phyloP scores from a whole-genome alignment of 495 filamentous ascomycete species.

The Hypoxylon fragiforme region DNA sequence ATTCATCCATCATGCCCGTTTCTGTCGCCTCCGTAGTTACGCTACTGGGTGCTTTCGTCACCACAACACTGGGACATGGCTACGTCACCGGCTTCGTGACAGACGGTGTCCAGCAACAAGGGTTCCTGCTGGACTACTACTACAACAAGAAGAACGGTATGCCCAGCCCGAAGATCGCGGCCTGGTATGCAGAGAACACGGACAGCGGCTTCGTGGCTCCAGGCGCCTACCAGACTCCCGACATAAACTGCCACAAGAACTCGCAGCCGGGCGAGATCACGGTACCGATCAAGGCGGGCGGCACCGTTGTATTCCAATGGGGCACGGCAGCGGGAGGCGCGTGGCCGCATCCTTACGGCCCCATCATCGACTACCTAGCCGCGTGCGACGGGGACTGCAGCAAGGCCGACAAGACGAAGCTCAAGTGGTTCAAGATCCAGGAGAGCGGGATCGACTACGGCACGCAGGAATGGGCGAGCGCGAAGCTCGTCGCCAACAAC shows the following conservation, averaged over 20 bases:
- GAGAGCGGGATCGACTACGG: conserved; percentile 33
- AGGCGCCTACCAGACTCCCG: conserved; percentile 31
- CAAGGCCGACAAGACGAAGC: conserved; percentile 39
- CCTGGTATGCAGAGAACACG: conserved; percentile 41
- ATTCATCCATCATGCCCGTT: conserved; percentile 21
- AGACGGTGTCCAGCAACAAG: conserved; percentile 32
- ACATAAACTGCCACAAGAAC: conserved; percentile 45
- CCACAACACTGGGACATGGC: conserved; percentile 37
- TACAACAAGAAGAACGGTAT: conserved; percentile 35
- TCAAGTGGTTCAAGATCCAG: conserved; percentile 50
- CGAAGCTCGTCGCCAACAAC: conserved; percentile 53
- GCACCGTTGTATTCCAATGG: conserved; percentile 36
- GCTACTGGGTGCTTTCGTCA: conserved; percentile 39
- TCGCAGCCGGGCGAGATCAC: conserved; percentile 39
- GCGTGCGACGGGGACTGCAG: conserved; percentile 40
- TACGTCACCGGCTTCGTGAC: conserved; percentile 34
- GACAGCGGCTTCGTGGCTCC: conserved; percentile 41
- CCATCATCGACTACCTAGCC: conserved; percentile 43
- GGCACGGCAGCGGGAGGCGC: conserved; percentile 23
- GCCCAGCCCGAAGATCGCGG: conserved; percentile 23
- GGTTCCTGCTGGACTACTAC: conserved; percentile 39
- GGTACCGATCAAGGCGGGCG: conserved; percentile 35
- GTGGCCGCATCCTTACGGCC: conserved; percentile 38
- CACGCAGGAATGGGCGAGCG: conserved; percentile 36
- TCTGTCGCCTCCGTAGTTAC: conserved; percentile 33